A percentile compares a stretch with the other conserved stretches of the same genome.
Conservation (phyloP, 495 filamentous ascomycete genomes). For the Clavariopsis aquatica region DNA sequence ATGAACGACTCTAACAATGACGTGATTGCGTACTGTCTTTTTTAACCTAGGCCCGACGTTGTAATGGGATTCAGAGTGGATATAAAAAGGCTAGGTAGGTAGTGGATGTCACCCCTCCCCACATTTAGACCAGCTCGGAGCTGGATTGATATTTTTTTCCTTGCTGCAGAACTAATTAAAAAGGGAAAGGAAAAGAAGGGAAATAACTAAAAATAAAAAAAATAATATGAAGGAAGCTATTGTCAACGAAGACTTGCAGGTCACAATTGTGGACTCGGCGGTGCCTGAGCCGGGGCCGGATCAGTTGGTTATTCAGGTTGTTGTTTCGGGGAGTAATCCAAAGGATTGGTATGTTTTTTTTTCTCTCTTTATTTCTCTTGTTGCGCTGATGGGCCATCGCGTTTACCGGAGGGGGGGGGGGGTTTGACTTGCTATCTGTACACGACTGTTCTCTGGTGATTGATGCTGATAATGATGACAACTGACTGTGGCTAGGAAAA, state of each 20-base stretch:
- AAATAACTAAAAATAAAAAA: too few relatives aligned
- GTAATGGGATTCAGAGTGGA: too few relatives aligned
- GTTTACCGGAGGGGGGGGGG: too few relatives aligned
- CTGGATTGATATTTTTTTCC: too few relatives aligned
- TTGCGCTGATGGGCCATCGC: too few relatives aligned
- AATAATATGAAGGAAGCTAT: constrained; percentile 70
- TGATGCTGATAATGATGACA: not conserved
- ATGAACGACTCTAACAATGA: constrained; percentile 14
- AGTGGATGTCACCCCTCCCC: too few relatives aligned
- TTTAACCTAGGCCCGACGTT: not conserved
- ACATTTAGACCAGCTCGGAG: too few relatives aligned
- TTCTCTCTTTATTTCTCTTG: not conserved
- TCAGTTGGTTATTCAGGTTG: constrained; percentile 70
- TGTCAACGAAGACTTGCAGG: constrained; percentile 54
- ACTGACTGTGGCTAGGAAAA: constrained; percentile 37
- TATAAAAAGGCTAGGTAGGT: too few relatives aligned
- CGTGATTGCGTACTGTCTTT: constrained; percentile 16
- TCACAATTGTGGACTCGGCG: constrained; percentile 64
- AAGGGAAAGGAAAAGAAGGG: too few relatives aligned
- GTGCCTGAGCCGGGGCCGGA: constrained; percentile 61
- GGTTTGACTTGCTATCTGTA: too few relatives aligned
- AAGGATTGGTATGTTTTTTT: constrained; percentile 70
- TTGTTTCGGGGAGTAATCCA: constrained; percentile 70
- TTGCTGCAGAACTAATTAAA: too few relatives aligned
- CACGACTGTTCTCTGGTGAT: too few relatives aligned